These are phyloP conservation scores for Claviceps citrina DNA, from an alignment of 2,329 filamentous ascomycete genomes.

Conservation along the genomic window DNA sequence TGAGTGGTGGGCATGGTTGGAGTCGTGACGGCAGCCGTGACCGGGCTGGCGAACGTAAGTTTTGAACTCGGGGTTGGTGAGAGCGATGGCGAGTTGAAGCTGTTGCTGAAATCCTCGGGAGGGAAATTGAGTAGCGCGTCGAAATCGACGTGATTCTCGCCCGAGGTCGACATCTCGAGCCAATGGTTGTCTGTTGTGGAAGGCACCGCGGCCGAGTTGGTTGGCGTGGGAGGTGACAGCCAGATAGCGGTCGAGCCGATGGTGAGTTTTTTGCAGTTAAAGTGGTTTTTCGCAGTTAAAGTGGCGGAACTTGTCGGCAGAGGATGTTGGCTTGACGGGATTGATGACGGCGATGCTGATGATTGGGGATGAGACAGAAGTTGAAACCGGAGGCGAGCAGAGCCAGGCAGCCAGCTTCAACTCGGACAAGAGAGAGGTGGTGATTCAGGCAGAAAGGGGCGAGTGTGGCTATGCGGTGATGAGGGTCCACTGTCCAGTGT, in stretches of 20 bases:
- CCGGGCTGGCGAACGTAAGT: slow-evolving; percentile 35
- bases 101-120: slow-evolving; percentile 40
- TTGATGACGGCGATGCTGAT: background rate
- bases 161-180: slow-evolving; percentile 24
- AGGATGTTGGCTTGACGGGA: background rate
- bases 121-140: slow-evolving; percentile 46
- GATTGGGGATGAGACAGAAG: slow-evolving; percentile 1
- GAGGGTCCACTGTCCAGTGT: too few relatives aligned
- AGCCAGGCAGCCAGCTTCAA: background rate
- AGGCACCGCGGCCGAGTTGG: slow-evolving; percentile 3
- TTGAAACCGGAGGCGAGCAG: background rate
- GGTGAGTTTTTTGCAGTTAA: too few relatives aligned
- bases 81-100: slow-evolving; percentile 45
- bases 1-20: slow-evolving; percentile 40
- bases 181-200: background rate
- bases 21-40: slow-evolving; percentile 36
- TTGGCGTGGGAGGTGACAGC: slow-evolving; percentile 3
- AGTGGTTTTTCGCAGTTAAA: too few relatives aligned
- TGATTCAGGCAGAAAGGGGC: slow-evolving; percentile 17
- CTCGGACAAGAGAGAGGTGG: slow-evolving; percentile 8
- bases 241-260: background rate
- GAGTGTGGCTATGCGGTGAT: slow-evolving; percentile 18
- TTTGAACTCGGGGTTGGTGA: slow-evolving; percentile 41
- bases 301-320: too few relatives aligned
- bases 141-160: slow-evolving; percentile 33